Conservation (phyloP, 2,329 filamentous ascomycete genomes). For the Diplodia mutila region DNA sequence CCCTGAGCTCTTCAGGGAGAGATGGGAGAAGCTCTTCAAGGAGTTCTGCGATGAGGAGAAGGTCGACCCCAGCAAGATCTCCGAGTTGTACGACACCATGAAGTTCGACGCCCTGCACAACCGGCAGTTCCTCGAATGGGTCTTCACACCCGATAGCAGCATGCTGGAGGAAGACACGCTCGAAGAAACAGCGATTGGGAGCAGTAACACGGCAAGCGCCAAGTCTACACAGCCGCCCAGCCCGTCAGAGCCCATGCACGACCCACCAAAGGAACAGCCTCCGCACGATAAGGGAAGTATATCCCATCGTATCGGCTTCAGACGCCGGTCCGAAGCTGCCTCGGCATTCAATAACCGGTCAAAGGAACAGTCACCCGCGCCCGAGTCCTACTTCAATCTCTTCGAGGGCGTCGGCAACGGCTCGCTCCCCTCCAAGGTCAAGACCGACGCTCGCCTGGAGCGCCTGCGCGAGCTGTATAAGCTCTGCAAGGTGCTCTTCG, state of each 20-base stretch:
- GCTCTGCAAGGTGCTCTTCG: conserved; percentile 91
- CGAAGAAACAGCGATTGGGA: conserved; percentile 49
- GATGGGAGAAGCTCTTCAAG: conserved; percentile 97
- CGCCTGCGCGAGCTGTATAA: conserved; percentile 92
- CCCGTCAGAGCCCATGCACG: conserved; percentile 36
- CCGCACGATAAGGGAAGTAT: conserved; percentile 42
- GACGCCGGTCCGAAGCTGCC: conserved; percentile 53
- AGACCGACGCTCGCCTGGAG: conserved; percentile 81
- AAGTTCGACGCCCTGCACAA: conserved; percentile 99
- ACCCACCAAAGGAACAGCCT: conserved; percentile 10
- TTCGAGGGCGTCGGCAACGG: conserved; percentile 70
- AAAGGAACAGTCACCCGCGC: conserved; percentile 23
- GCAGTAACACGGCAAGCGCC: conserved; percentile 36
- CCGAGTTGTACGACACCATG: conserved; percentile 98
- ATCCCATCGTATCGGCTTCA: conserved; percentile 56
- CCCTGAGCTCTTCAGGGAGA: conserved; percentile 88
- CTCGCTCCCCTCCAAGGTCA: conserved; percentile 63
- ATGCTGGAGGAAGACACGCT: conserved; percentile 69
- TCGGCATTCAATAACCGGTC: conserved; percentile 29
- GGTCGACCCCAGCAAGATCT: conserved; percentile 98
- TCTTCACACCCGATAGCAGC: conserved; percentile 83
- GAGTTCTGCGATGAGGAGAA: conserved; percentile 98
- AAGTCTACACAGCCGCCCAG: conserved; percentile 33
- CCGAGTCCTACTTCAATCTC: conserved; percentile 81
- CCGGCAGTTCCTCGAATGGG: conserved; percentile 93